Evolutionary conservation across 2,329 filamentous ascomycete genomes (phyloP).

Genomic region (Grosmannia penicillata): DNA sequence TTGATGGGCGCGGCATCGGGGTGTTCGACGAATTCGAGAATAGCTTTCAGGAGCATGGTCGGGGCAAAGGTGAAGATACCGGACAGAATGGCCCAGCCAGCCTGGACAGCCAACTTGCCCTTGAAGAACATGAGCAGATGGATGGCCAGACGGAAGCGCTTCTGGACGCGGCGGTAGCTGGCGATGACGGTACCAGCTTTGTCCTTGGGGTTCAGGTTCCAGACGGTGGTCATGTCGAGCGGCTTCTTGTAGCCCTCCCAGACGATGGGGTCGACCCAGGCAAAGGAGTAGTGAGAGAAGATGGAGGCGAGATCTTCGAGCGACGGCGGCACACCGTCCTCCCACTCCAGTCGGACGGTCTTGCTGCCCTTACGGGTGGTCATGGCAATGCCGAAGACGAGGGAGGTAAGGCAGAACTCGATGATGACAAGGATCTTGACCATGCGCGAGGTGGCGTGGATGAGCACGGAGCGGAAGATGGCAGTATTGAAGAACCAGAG

Average conservation of each 20-base stretch:
- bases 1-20: slow-evolving; percentile 63
- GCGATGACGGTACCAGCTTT: slow-evolving; percentile 70
- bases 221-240: slow-evolving; percentile 71
- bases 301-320: slow-evolving; percentile 77
- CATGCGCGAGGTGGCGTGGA: slow-evolving; percentile 54
- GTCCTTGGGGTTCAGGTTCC: slow-evolving; percentile 80
- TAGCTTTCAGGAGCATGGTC: slow-evolving; percentile 78
- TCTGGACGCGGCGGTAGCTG: slow-evolving; percentile 74
- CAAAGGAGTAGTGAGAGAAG: slow-evolving; percentile 74
- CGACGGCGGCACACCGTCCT: slow-evolving; percentile 76
- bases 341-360: slow-evolving; percentile 73
- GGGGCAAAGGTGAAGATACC: slow-evolving; percentile 82
- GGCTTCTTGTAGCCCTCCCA: slow-evolving; percentile 78
- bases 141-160: slow-evolving; percentile 61
- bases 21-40: slow-evolving; percentile 85
- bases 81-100: slow-evolving; percentile 61
- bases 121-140: slow-evolving; percentile 81
- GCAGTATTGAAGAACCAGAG: slow-evolving; percentile 68
- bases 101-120: slow-evolving; percentile 59
- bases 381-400: slow-evolving; percentile 63
- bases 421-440: slow-evolving; percentile 51
- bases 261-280: slow-evolving; percentile 82
- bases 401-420: slow-evolving; percentile 59
- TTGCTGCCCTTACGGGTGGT: slow-evolving; percentile 87
- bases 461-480: slow-evolving; percentile 71